These are phyloP conservation scores for Euphorbia lathyris DNA, from an alignment of 345 rosid species.

Conservation along the genomic window DNA sequence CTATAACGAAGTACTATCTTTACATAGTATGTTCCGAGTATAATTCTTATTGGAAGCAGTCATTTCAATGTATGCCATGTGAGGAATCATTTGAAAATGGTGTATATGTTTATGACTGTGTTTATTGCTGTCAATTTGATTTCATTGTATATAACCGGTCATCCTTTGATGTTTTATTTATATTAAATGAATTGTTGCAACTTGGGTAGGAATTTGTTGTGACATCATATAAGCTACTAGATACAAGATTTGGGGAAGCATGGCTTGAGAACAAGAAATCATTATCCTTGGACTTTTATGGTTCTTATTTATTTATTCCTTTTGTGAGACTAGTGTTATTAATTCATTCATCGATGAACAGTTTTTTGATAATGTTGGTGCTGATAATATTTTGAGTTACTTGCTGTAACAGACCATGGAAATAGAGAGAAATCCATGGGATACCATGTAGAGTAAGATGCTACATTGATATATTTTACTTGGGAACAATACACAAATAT, in stretches of 20 bases:
- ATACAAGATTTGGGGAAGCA: background rate
- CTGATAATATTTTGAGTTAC: slow-evolving; percentile 7
- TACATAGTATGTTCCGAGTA: background rate
- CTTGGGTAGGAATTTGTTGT: background rate
- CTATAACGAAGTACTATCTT: background rate
- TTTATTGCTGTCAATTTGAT: background rate
- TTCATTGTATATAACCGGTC: background rate
- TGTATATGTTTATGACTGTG: background rate
- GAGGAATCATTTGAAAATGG: background rate
- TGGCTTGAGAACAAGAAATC: background rate
- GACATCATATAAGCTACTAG: background rate
- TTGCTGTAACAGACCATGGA: no score
- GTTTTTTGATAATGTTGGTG: background rate
- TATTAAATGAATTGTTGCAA: background rate
- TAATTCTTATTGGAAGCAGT: slow-evolving; percentile 2
- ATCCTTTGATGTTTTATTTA: background rate
- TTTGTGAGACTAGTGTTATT: background rate
- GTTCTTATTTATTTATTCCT: background rate
- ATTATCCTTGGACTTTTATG: background rate
- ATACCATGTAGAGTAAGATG: no score
- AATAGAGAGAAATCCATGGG: no score
- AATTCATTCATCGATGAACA: background rate
- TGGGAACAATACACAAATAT: no score
- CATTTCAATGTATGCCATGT: background rate
- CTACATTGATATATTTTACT: no score